Evolutionary conservation across 2,329 filamentous ascomycete species (phyloP), one percentile per base, ranked within the genome.

Genomic region (Purpureocillium takamizusanense): DNA sequence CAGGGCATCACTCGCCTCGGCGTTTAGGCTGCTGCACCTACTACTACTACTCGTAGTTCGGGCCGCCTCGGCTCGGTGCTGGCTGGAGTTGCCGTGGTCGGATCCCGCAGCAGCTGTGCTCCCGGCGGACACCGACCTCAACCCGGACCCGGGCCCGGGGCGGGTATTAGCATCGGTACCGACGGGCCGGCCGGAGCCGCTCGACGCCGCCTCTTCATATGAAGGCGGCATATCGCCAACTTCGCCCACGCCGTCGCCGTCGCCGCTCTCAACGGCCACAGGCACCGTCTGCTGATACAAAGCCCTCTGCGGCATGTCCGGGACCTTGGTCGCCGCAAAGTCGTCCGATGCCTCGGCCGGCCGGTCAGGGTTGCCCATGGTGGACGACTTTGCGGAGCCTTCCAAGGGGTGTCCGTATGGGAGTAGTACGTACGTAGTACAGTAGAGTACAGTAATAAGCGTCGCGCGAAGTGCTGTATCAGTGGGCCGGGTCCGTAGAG

Each of bases 121-220:
- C 18, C 18, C 30, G 11, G 13, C 13, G 29, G 30, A 16, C 21
- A 16, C 21, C 7, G 23, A 8, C 21, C 6, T 25, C 10, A 10
- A 10, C 21, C 21, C 21, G 21, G 21, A 25, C 6, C 21, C 21
- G 21, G 21, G 10, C 6, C 21, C 21, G 21, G 21, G 10, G 21
- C 21, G 6, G 21, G 5, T 5, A 10, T 10, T 10, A 10, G 21
- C 21, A 25, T 5, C 10, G 21, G 21, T 5, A 10, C 21, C 21
- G 21, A 5, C 21, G 21, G 10, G 21, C 21, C 21, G 6, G 21
- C 21, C 32, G 21, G 14, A 6, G 18, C 4, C 36, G 39, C 31
- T n/a, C 12, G 35, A 25, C 3, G 39, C 33, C 14, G 31, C 35
- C 33, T 41, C 39, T 17, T 38, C 32, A 21, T 41, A 37, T 5